phyloP scores from a whole-genome alignment of 805 yeast genomes.

The Schwanniomyces yamadae region DNA sequence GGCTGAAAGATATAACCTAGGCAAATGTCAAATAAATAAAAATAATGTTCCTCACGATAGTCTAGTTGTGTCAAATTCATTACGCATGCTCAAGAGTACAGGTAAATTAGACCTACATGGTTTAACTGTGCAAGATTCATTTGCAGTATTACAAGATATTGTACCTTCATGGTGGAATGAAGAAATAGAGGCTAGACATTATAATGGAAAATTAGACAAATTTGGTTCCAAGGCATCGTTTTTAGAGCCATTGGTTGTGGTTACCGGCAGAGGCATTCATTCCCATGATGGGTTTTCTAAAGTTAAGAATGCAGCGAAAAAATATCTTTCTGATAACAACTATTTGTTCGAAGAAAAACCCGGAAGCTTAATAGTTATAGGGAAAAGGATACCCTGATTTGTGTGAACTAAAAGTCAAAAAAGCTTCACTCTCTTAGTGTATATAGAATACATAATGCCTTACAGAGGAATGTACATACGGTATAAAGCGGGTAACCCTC shows the following conservation, averaged over 20 bases:
- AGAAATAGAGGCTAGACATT: slow-evolving; percentile 45
- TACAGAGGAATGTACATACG: no score
- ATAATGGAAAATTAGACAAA: slow-evolving; percentile 35
- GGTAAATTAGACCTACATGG: slow-evolving; percentile 57
- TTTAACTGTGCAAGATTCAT: slow-evolving; percentile 48
- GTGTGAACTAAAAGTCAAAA: no score
- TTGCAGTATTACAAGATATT: slow-evolving; percentile 30
- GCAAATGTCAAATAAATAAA: neutral
- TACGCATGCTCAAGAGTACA: slow-evolving; percentile 5
- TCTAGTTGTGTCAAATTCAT: neutral
- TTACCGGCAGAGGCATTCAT: slow-evolving; percentile 75
- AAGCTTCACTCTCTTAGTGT: no score
- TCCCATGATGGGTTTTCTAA: slow-evolving; percentile 56
- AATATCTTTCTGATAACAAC: slow-evolving; percentile 30
- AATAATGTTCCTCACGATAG: neutral
- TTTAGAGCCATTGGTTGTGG: slow-evolving; percentile 44
- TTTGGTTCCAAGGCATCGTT: slow-evolving; percentile 36
- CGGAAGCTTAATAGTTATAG: slow-evolving; percentile 19
- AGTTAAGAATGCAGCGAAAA: slow-evolving; percentile 44
- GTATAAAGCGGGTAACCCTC: no score
- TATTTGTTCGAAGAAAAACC: slow-evolving; percentile 49
- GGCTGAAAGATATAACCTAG: no score
- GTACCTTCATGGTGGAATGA: slow-evolving; percentile 62
- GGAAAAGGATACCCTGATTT: slow-evolving; percentile 15
- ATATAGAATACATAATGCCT: no score